Conservation (phyloP, 176 grass and related monocot species). For the Hsuehochloa calcarea region DNA sequence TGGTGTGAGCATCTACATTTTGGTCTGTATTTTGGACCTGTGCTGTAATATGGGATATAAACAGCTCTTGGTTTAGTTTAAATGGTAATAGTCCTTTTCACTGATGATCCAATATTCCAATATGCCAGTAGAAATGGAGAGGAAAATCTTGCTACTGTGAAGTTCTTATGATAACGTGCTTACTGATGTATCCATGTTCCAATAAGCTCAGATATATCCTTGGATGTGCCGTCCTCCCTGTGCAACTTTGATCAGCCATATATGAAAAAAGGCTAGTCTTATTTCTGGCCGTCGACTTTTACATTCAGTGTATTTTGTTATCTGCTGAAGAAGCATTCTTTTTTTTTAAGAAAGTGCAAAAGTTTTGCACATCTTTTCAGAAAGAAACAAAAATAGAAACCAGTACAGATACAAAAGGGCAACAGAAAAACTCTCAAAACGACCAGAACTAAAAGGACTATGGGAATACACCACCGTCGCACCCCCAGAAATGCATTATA, state of each 20-base stretch:
- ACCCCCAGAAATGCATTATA: too few relatives aligned
- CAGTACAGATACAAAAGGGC: too few relatives aligned
- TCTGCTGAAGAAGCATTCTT: too few relatives aligned
- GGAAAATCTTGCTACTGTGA: background rate
- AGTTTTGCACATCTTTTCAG: too few relatives aligned
- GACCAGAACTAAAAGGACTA: too few relatives aligned
- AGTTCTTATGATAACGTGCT: constrained; percentile 1
- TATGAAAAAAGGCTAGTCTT: background rate
- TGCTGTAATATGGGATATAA: background rate
- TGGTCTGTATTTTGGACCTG: background rate
- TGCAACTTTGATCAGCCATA: background rate
- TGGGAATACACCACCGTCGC: too few relatives aligned
- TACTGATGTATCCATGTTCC: background rate
- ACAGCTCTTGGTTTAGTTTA: background rate
- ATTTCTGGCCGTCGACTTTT: background rate
- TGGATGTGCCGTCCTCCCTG: background rate
- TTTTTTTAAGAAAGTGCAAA: too few relatives aligned
- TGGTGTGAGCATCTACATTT: background rate
- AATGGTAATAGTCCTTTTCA: background rate
- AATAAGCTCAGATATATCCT: background rate
- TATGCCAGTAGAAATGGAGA: background rate
- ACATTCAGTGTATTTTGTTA: background rate
- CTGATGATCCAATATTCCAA: background rate
- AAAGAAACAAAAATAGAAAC: too few relatives aligned
- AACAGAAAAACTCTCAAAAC: too few relatives aligned